Conservation (phyloP, 1,284 basidiomycete genomes). For the Ceratobasidium sp. region DNA sequence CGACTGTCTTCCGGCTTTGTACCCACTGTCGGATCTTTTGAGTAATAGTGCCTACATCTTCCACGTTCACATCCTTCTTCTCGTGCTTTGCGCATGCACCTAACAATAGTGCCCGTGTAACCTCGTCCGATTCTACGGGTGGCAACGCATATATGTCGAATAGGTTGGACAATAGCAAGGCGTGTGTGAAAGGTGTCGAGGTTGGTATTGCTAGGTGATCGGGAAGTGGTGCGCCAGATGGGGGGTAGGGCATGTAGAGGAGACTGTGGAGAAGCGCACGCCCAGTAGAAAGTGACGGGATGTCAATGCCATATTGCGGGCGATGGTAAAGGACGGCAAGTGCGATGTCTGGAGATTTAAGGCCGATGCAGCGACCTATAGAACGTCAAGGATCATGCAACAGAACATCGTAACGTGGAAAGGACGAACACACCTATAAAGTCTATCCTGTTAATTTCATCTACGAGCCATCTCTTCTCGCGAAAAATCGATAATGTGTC, state of each 20-base stretch:
- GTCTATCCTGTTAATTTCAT: slow-evolving; percentile 27
- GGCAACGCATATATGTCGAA: slow-evolving; percentile 42
- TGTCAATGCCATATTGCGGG: slow-evolving; percentile 49
- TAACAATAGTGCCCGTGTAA: slow-evolving; percentile 25
- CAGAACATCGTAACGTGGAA: background rate
- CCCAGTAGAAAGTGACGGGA: slow-evolving; percentile 47
- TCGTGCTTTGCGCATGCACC: slow-evolving; percentile 13
- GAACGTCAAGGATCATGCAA: background rate
- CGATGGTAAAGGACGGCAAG: slow-evolving; percentile 48
- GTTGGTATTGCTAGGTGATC: slow-evolving; percentile 17
- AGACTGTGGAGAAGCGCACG: slow-evolving; percentile 49
- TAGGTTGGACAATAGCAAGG: slow-evolving; percentile 27
- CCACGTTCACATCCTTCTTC: background rate
- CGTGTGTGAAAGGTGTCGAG: slow-evolving; percentile 33
- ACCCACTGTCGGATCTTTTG: slow-evolving; percentile 22
- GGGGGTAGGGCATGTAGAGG: slow-evolving; percentile 26
- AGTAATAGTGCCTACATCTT: slow-evolving; percentile 1
- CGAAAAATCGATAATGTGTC: slow-evolving; percentile 25
- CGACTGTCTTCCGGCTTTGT: background rate
- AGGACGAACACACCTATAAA: slow-evolving; percentile 20
- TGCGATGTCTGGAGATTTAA: slow-evolving; percentile 47
- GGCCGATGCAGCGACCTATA: slow-evolving; percentile 26
- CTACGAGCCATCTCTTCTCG: slow-evolving; percentile 18
- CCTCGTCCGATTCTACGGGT: slow-evolving; percentile 21
- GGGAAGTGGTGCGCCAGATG: slow-evolving; percentile 28